Base-by-base conservation (phyloP, 2,329 filamentous ascomycete genomes). In the Hypoxylon rubiginosum region DNA sequence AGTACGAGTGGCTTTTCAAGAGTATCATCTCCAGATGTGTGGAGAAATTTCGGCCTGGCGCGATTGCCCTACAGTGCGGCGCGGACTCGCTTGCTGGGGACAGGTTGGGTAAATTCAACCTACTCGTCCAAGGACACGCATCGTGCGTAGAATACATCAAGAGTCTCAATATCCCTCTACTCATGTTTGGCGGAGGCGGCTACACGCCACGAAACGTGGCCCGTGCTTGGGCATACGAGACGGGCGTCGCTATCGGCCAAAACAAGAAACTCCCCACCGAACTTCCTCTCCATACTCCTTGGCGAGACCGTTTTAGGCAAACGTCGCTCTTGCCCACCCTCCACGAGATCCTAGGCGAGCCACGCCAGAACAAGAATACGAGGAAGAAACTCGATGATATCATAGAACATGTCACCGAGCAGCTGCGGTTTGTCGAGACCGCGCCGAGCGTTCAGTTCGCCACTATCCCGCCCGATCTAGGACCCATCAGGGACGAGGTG, bases 201-300 rank as follows among this genome's bases (percentile, higher is more conserved):
- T 99, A 99, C 80, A 99, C 96, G 13, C 94, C 96, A 4, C 89
- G 95, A 70, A 99, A 99, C 75, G 96, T 99, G 6, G 96, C 96
- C 45, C 91, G 96, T 58, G 94, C 95, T 30, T 99, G 96, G 96
- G 93, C 94, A 24, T 95, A 97, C 80, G 96, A 99, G 82, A 99
- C 96, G 11, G 92, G 92, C 66, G 93, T 98, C 71, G 93, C 93
- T 65, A 92, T 97, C 68, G 90, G 90, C 71, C 90, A 89, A 62
- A 85, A 91, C 65, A 85, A 91, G 68, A 86, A 88, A 62, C 90
- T 97, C 68, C 82, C 85, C 76, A 87, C 91, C 17, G 86, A 88
- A 11, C 90, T 98, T 28, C 95, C 96, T 0, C 81, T 87, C 36
- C 90, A 97, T 73, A 89, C 95, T 7, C 92, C 94, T 0, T 97